Conservation (phyloP, 2,329 filamentous ascomycete genomes). For the Zarea fungicola region DNA sequence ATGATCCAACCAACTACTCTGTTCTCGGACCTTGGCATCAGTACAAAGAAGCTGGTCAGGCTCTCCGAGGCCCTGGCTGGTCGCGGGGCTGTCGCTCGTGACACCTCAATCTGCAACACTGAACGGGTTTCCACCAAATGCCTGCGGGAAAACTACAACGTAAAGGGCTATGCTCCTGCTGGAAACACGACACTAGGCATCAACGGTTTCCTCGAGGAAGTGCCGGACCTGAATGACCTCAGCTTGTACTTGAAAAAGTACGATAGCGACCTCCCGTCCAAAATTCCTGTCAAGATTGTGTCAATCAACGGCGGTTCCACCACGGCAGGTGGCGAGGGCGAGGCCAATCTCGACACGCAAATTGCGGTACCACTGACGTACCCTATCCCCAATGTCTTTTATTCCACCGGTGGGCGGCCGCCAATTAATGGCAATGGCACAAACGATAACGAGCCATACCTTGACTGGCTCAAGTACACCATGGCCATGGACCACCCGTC, state of each 20-base stretch:
- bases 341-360: conserved; percentile 12
- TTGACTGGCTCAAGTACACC: conserved; percentile 13
- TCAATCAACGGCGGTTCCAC: conserved; percentile 3
- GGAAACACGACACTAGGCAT: conserved; percentile 7
- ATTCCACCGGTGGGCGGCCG: conserved; percentile 7
- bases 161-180: conserved; percentile 2
- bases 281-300: neutral
- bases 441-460: conserved; percentile 11
- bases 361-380: conserved; percentile 10
- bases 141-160: conserved; percentile 12
- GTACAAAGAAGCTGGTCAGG: neutral
- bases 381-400: conserved; percentile 9
- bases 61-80: neutral
- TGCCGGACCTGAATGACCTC: conserved; percentile 1
- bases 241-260: conserved; percentile 8
- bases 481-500: conserved; percentile 5
- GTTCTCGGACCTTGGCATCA: conserved; percentile 10
- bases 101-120: no score
- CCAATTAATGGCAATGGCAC: neutral
- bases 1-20: conserved; percentile 15
- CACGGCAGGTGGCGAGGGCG: conserved; percentile 1
- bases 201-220: conserved; percentile 9
- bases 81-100: no score
- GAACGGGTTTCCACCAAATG: conserved; percentile 2
- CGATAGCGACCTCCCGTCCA: conserved; percentile 4